These are phyloP conservation scores for Aspergillus biplanus DNA, from an alignment of 495 filamentous ascomycete genomes.

Conservation along the genomic window DNA sequence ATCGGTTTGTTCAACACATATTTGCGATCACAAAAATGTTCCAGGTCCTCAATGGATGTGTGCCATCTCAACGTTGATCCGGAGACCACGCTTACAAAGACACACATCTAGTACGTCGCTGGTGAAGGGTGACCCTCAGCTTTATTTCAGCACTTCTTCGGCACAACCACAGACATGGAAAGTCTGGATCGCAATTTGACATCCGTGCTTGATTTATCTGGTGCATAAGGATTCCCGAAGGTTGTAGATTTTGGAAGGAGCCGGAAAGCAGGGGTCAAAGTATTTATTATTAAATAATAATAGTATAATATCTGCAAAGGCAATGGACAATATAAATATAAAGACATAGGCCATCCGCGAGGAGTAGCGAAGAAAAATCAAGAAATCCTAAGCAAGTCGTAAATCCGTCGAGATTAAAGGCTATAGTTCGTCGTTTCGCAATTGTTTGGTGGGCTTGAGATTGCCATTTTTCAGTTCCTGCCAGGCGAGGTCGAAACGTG, in stretches of 20 bases:
- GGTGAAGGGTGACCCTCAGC: slow-evolving; percentile 33
- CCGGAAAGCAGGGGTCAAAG: slow-evolving; percentile 1
- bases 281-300: slow-evolving; percentile 42
- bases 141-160: slow-evolving; percentile 78
- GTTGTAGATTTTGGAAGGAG: background rate
- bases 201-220: slow-evolving; percentile 75
- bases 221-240: background rate
- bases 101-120: slow-evolving; percentile 57
- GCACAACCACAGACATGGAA: slow-evolving; percentile 90
- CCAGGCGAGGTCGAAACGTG: slow-evolving; percentile 66
- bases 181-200: slow-evolving; percentile 96
- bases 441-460: slow-evolving; percentile 35
- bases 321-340: slow-evolving; percentile 23
- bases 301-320: slow-evolving; percentile 13
- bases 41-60: slow-evolving; percentile 56
- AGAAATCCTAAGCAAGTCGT: slow-evolving; percentile 26
- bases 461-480: slow-evolving; percentile 57
- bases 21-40: slow-evolving; percentile 31
- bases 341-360: slow-evolving; percentile 30
- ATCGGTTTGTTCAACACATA: background rate
- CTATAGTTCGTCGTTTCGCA: slow-evolving; percentile 41
- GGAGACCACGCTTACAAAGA: slow-evolving; percentile 44
- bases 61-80: slow-evolving; percentile 41
- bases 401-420: slow-evolving; percentile 33
- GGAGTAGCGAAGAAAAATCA: slow-evolving; percentile 29